Evolutionary conservation across 208 protist genomes (phyloP).

Genomic region (Leishmania amazonensis): DNA sequence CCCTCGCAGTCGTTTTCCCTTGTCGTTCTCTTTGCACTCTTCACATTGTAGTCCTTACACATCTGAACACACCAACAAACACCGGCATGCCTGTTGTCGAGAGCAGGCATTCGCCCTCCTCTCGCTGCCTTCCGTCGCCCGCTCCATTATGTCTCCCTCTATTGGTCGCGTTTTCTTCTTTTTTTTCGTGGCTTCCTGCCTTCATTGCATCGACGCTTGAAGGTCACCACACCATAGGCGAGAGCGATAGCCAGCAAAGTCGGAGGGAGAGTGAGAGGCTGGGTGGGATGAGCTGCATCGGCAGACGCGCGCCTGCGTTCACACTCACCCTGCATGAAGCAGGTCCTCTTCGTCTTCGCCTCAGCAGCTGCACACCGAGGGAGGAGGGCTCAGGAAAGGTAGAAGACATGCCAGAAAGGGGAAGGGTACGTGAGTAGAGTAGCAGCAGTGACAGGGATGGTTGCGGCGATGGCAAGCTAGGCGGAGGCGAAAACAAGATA

Average conservation of each 20-base stretch:
- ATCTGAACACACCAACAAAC: background rate
- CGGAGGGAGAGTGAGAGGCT: background rate
- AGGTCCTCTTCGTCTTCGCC: background rate
- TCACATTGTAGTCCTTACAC: background rate
- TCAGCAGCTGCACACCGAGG: background rate
- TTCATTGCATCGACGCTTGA: background rate
- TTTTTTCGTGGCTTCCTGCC: background rate
- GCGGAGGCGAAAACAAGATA: background rate
- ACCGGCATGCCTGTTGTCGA: background rate
- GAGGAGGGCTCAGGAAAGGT: background rate
- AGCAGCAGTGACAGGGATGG: background rate
- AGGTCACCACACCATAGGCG: background rate
- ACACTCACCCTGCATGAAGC: background rate
- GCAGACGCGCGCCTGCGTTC: background rate
- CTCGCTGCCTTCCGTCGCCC: background rate
- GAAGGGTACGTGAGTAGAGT: background rate
- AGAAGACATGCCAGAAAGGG: background rate
- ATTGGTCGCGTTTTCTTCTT: background rate
- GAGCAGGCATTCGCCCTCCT: background rate
- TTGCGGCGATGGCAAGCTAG: background rate
- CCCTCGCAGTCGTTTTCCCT: background rate
- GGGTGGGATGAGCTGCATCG: background rate
- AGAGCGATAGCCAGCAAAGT: background rate
- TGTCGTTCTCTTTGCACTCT: background rate
- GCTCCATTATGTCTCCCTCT: background rate